A percentile compares a stretch with the other conserved stretches of the same genome.
These are phyloP conservation scores for Ophiostoma novo-ulmi DNA, from an alignment of 2,329 filamentous ascomycete genomes.

Conservation along the genomic window DNA sequence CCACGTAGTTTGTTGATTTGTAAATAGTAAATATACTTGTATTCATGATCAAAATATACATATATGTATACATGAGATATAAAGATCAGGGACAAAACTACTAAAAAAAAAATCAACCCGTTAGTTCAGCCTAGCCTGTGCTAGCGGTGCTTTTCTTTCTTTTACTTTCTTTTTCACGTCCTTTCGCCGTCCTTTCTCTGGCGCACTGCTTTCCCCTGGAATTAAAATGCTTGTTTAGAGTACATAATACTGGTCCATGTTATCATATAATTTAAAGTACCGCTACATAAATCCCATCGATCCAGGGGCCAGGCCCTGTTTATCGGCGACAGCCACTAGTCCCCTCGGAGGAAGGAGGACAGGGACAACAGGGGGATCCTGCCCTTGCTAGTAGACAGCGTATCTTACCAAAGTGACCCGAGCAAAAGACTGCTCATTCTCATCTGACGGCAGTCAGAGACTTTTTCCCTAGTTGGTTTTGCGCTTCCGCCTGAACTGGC, in stretches of 20 bases:
- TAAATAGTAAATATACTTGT: too few species aligned
- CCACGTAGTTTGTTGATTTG: not conserved
- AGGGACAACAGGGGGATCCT: not conserved
- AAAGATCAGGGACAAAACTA: not conserved
- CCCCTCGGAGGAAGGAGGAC: not conserved
- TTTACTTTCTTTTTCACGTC: conserved; percentile 10
- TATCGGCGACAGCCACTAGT: not conserved
- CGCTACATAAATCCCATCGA: not conserved
- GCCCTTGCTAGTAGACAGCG: not conserved
- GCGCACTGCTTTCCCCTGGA: conserved; percentile 6
- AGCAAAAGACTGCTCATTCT: not conserved
- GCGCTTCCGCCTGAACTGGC: conserved; percentile 10
- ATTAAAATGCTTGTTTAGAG: not conserved
- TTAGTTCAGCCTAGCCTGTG: conserved; percentile 18
- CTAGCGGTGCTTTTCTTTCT: conserved; percentile 15
- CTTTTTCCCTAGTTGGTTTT: not conserved
- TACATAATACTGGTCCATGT: not conserved
- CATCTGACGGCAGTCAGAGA: not conserved
- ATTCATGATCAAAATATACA: not conserved
- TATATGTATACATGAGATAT: not conserved
- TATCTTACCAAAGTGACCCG: not conserved
- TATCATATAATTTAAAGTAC: not conserved
- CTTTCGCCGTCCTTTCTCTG: conserved; percentile 10
- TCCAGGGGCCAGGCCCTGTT: conserved; percentile 20
- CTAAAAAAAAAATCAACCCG: conserved; percentile 23